Evolutionary conservation across 2,329 filamentous ascomycete species (phyloP), one percentile per base, ranked within the genome.

Genomic region (Pseudopyricularia cyperi): DNA sequence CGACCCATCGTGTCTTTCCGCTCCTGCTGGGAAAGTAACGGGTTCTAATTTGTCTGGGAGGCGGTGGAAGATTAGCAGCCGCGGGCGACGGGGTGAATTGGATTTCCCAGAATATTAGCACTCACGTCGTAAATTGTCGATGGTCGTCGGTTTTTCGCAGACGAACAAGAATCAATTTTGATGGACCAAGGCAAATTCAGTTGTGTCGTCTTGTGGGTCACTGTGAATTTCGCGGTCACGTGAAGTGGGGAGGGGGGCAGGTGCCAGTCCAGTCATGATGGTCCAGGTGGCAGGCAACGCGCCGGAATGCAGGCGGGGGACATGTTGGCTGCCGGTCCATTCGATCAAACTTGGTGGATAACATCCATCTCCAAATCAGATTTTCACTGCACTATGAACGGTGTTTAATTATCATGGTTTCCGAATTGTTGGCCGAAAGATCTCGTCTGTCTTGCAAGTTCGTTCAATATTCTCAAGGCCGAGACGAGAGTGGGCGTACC

Each of bases 1-100:
- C 74, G 71, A 74, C 74, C 74, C 74, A 77, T 77, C 61, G 67
- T 67, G 62, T 61, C 63, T 63, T 62, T 62, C 60, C 59, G 37
- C 49, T 52, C 46, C 51, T 48, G 19, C n/a, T 30, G 46, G 46
- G 46, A 52, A 52, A 48, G 46, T 39, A 22, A 35, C 42, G 46
- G 51, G 51, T 47, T 34, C 39, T 34, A 19, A 47, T 35, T 52
- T 22, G 44, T 49, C 47, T 49, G 22, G 22, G 34, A 44, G 28
- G 19, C 39, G 50, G 50, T 28, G 7, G 26, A 51, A 19, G 24
- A 49, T 49, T 34, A 49, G 47, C 14, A 49, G 17, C 47, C 34
- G 47, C n/a, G 28, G 37, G 32, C 22, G 49, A 44, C 15, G 30
- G 33, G 28, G 32, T 24, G 17, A 35, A 49, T 19, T 37, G n/a